Conservation (phyloP, 2,329 filamentous ascomycete species). For the Spiromastix sp. region DNA sequence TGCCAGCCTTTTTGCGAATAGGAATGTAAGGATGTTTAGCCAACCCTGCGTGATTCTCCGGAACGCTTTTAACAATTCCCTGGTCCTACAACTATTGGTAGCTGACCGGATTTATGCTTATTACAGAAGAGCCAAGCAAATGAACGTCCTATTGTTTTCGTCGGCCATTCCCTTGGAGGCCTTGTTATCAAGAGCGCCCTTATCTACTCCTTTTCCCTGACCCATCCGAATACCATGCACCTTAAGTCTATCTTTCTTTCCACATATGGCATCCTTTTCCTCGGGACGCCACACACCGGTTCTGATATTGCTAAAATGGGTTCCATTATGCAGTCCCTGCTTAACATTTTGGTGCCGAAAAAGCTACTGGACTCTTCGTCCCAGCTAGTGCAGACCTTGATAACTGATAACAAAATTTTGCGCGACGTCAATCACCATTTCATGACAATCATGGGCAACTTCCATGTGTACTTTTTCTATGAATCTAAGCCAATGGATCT, state of each 20-base stretch:
- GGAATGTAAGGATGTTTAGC: conserved; percentile 31
- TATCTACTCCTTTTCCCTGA: conserved; percentile 52
- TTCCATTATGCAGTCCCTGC: conserved; percentile 56
- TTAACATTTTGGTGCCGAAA: conserved; percentile 53
- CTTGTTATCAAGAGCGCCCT: conserved; percentile 62
- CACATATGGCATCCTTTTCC: conserved; percentile 65
- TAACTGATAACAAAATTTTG: conserved; percentile 61
- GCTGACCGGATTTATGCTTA: no score
- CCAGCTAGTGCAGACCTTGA: conserved; percentile 59
- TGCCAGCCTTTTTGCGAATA: conserved; percentile 51
- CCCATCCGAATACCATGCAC: conserved; percentile 48
- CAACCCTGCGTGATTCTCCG: background rate
- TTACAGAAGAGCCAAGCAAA: conserved; percentile 37
- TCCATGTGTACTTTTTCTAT: conserved; percentile 66
- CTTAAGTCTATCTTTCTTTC: conserved; percentile 61
- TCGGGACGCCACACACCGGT: conserved; percentile 66
- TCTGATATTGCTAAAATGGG: conserved; percentile 61
- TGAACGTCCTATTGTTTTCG: conserved; percentile 62
- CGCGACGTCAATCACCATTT: conserved; percentile 66
- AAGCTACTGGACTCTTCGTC: conserved; percentile 58
- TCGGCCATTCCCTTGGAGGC: conserved; percentile 64
- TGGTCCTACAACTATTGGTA: background rate
- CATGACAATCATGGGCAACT: conserved; percentile 58
- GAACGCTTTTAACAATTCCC: no score
- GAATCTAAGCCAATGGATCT: conserved; percentile 63